Base-by-base conservation (phyloP, 805 yeast species). In the Wickerhamiella australiensis region DNA sequence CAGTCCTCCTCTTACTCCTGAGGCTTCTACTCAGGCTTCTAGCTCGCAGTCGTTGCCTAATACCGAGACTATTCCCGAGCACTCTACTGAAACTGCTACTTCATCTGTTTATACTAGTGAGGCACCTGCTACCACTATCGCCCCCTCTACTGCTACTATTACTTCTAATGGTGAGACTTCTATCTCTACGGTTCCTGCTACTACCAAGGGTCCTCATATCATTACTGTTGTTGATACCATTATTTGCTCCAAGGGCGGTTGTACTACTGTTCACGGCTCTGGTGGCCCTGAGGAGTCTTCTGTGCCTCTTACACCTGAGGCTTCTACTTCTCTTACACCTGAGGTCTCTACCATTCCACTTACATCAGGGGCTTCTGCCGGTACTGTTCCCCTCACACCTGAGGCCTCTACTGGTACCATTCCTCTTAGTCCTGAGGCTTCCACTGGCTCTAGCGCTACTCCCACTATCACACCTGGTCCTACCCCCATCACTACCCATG, bases 201-300 rank as follows among this genome's bases (percentile, higher is more conserved):
- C 46, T 8, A 47, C 50, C 8, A 20, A 29, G 12, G 42, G 42
- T n/a, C 50, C 50, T 7, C 41, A 27, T 12, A 38, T 47, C 8
- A 18, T 47, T 17, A 47, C 50, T 5, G 21, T 47, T 21, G 40
- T 40, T 9, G 29, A 21, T 12, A 47, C 50, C 21, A 26, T 47
- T 6, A n/a, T 41, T 15, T 37, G 41, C 33, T 22, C 45, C 15
- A 36, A 36, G 36, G 20, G 25, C 21, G 40, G 41, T 5, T 44
- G 47, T 33, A 35, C 26, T 11, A 44, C 47, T 13, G 21, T 44
- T n/a, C 31, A 23, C 13, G 37, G 21, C 21, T 7, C 45, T 8
- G 35, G 37, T 3, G 22, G 40, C 23, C 20, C 45, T 17, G n/a
- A n/a, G n/a, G n/a, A n/a, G n/a, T n/a, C n/a, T n/a, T n/a, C n/a